Base-by-base conservation (phyloP, 2,329 filamentous ascomycete genomes). In the Fusarium aywerte region DNA sequence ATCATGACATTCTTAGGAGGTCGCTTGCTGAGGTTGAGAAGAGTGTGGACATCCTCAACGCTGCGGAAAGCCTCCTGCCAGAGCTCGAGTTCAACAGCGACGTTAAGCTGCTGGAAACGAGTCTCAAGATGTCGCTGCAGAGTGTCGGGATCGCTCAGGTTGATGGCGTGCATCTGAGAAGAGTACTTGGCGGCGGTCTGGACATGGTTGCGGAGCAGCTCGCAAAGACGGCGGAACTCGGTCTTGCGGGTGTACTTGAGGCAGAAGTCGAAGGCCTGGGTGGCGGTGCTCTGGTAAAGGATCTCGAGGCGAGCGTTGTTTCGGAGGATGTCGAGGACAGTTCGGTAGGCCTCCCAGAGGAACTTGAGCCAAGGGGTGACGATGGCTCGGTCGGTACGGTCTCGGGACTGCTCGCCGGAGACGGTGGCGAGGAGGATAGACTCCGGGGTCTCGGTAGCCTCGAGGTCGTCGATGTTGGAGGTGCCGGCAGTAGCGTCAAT, bases 31-130 rank as follows among this genome's bases (percentile, higher is more conserved):
- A 98, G 87, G 83, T 91, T 98, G 72, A 99, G 89, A 55, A 99
- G 88, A 50, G 94, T 98, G 83, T 99, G 96, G 73, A 98, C 98
- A 78, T 99, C 96, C 83, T 99, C 96, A 48, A 99, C 95, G 76
- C 93, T 97, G 80, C 96, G 92, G 91, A 99, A 99, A 69, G 96
- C 96, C 84, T 99, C 96, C 82, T 99, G 96, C 96, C 96, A 99
- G 42, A 99, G 84, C 82, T 99, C 96, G 58, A 99, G 87, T 83
- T 99, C 96, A 61, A 98, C 96, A 43, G 96, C 96, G 45, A 98
- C 96, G 76, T 99, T 98, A 66, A 99, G 85, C 83, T 99, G 96
- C 83, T 97, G 93, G 83, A 99, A 99, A 72, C 96, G 93, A 50
- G 96, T 99, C 81, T 99, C 96, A 49, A 99, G 85, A 79, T 99